A percentile compares a stretch with the other conserved stretches of the same genome.
phyloP scores from a whole-genome alignment of 306 rosid genomes.

The Herpetospermum pedunculosum region DNA sequence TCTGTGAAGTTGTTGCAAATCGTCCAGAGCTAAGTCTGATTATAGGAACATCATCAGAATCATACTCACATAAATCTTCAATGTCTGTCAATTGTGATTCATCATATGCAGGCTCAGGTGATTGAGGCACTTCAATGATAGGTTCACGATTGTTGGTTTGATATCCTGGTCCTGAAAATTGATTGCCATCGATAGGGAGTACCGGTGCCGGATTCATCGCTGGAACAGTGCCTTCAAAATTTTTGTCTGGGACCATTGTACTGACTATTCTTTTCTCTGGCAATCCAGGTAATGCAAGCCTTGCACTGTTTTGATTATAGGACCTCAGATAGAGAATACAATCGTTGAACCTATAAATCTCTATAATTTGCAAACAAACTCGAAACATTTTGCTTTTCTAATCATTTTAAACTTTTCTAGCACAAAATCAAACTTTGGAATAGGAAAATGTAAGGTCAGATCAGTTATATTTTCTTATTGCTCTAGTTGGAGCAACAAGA shows the following conservation, averaged over 20 bases:
- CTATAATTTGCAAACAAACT: not conserved
- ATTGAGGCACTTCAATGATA: conserved; percentile 35
- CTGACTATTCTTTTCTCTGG: not conserved
- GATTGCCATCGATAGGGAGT: not conserved
- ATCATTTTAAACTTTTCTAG: not conserved
- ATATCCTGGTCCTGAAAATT: not conserved
- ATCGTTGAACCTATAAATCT: not conserved
- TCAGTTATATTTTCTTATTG: not conserved
- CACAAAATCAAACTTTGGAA: not conserved
- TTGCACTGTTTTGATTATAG: conserved; percentile 24
- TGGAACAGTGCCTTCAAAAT: not conserved
- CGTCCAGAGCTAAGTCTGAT: conserved; percentile 8
- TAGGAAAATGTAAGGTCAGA: not conserved
- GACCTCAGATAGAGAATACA: not conserved
- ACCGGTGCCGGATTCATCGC: not conserved
- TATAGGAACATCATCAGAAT: conserved; percentile 11
- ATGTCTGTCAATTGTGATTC: conserved; percentile 4
- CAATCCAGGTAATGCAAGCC: conserved; percentile 25
- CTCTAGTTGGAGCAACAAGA: not conserved
- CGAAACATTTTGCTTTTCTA: not conserved
- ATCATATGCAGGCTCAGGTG: conserved; percentile 8
- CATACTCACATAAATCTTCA: conserved; percentile 20
- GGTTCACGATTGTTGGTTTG: conserved; percentile 20
- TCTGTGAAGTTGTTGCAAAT: not conserved
- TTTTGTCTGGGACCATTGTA: not conserved